Evolutionary conservation across 257 asterid genomes (phyloP).

Genomic region (Prunella vulgaris): DNA sequence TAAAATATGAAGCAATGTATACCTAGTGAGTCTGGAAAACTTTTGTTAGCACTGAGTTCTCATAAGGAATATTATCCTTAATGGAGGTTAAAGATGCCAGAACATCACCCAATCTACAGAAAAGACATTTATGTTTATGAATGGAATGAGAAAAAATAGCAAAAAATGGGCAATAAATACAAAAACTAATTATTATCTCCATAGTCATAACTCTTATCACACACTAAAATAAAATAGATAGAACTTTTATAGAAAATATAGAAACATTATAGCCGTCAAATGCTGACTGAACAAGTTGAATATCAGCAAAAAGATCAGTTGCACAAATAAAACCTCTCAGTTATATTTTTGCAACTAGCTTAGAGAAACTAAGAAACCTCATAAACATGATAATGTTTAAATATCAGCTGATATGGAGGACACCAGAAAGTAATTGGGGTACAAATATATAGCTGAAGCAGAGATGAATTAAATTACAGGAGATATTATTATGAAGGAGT

Average conservation of each 20-base stretch:
- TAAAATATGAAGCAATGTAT: slow-evolving; percentile 13
- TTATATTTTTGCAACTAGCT: slow-evolving; percentile 27
- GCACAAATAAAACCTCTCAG: slow-evolving; percentile 36
- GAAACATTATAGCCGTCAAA: slow-evolving; percentile 95
- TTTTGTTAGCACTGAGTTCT: slow-evolving; percentile 77
- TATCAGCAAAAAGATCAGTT: slow-evolving; percentile 85
- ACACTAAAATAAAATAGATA: neutral
- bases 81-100: slow-evolving; percentile 76
- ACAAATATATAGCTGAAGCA: slow-evolving; percentile 13
- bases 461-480: slow-evolving; percentile 17
- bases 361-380: slow-evolving; percentile 23
- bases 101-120: slow-evolving; percentile 96
- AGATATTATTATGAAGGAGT: slow-evolving; percentile 13
- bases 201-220: neutral
- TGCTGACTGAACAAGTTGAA: slow-evolving; percentile 98
- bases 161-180: slow-evolving; percentile 8
- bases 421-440: neutral
- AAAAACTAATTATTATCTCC: neutral
- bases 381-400: slow-evolving; percentile 7
- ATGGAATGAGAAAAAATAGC: slow-evolving; percentile 16
- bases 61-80: slow-evolving; percentile 77
- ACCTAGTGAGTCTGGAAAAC: slow-evolving; percentile 88
- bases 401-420: slow-evolving; percentile 8
- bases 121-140: slow-evolving; percentile 22
- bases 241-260: slow-evolving; percentile 31